These are phyloP conservation scores for Teunomyces cretensis DNA, from an alignment of 805 yeast species.

Conservation along the genomic window DNA sequence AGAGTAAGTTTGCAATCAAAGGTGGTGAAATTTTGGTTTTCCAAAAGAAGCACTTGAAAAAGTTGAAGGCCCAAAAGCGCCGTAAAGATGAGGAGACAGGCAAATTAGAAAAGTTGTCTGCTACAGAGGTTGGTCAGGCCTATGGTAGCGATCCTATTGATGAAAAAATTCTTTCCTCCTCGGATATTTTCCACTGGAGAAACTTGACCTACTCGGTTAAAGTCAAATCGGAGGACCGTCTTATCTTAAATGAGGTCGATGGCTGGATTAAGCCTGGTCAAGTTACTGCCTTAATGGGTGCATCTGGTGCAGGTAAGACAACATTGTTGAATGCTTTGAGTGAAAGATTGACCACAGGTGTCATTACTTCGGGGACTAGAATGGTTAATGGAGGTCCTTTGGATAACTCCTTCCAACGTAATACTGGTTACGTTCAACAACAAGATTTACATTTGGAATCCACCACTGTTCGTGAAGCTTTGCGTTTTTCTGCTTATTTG, in stretches of 20 bases:
- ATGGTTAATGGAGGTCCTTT: constrained; percentile 54
- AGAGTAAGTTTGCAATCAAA: constrained; percentile 28
- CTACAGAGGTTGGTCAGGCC: constrained; percentile 1
- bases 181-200: constrained; percentile 22
- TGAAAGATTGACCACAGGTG: constrained; percentile 55
- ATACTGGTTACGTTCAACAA: constrained; percentile 60
- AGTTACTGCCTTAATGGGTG: constrained; percentile 61
- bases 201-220: constrained; percentile 20
- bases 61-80: constrained; percentile 27
- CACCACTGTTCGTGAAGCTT: constrained; percentile 53
- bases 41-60: constrained; percentile 49
- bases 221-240: constrained; percentile 18
- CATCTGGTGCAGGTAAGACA: constrained; percentile 65
- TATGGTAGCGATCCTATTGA: constrained; percentile 6
- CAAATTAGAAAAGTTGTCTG: constrained; percentile 5
- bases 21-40: constrained; percentile 46
- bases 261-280: constrained; percentile 49
- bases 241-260: constrained; percentile 30
- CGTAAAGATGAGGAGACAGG: constrained; percentile 18
- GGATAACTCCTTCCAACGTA: constrained; percentile 50
- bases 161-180: constrained; percentile 11
- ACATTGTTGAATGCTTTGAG: constrained; percentile 54
- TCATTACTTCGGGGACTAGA: constrained; percentile 53
- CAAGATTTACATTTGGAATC: constrained; percentile 55
- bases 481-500: constrained; percentile 50